Conservation (phyloP, 75 land plant species). For the Selaginella moellendorffii region DNA sequence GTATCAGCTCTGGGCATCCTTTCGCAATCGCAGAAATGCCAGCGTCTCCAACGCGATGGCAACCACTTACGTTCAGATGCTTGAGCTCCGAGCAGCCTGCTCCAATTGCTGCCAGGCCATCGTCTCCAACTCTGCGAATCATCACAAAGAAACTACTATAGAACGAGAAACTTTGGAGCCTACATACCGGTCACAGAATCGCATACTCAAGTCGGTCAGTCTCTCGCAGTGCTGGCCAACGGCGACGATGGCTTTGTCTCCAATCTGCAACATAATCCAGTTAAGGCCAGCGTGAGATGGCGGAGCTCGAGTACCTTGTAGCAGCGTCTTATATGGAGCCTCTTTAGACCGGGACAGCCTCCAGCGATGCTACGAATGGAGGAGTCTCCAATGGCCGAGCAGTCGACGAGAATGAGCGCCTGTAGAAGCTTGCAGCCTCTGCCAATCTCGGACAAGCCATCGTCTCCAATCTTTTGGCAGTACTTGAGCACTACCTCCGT, state of each 20-base stretch:
- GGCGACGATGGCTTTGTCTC: constrained; percentile 57
- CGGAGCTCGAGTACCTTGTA: constrained; percentile 43
- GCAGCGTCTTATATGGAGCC: constrained; percentile 81
- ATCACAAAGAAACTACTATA: background rate
- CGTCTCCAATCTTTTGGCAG: constrained; percentile 55
- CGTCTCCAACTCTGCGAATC: constrained; percentile 64
- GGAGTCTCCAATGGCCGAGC: constrained; percentile 57
- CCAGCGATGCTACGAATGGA: constrained; percentile 47
- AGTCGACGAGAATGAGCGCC: constrained; percentile 72
- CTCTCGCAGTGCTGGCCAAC: constrained; percentile 55
- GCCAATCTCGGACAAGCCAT: constrained; percentile 56
- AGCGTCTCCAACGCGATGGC: constrained; percentile 64
- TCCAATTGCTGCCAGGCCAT: constrained; percentile 63
- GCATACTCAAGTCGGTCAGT: constrained; percentile 60
- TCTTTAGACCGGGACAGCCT: constrained; percentile 58
- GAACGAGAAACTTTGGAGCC: background rate
- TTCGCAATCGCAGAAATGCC: constrained; percentile 67
- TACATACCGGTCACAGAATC: constrained; percentile 91
- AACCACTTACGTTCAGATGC: constrained; percentile 73
- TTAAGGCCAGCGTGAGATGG: background rate
- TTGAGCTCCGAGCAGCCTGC: constrained; percentile 46
- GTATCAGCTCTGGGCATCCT: constrained; percentile 53
- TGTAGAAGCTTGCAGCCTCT: constrained; percentile 56
- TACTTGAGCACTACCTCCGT: constrained; percentile 60
- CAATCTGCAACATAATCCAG: constrained; percentile 31